phyloP scores from a whole-genome alignment of 2,329 filamentous ascomycete species.

The Colletotrichum sp. region DNA sequence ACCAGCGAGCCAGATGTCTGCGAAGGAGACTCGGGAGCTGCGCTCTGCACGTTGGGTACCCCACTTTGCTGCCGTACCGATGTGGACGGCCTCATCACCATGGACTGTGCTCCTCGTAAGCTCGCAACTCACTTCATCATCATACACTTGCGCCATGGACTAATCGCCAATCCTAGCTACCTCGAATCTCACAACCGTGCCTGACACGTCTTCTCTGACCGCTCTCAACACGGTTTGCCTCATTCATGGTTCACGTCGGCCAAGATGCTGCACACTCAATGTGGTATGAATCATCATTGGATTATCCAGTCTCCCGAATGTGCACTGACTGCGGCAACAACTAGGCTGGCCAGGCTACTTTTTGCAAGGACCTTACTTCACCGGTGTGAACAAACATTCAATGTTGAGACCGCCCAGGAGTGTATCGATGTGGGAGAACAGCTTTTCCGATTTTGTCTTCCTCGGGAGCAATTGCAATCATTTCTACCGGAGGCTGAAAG shows the following conservation, averaged over 20 bases:
- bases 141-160: background rate
- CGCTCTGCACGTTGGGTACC: background rate
- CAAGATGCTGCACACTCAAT: background rate
- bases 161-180: background rate
- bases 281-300: background rate
- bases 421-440: background rate
- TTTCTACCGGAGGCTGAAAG: background rate
- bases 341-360: background rate
- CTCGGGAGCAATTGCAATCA: fast-evolving
- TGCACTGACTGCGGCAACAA: background rate
- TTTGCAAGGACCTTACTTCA: background rate
- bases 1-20: background rate
- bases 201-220: background rate
- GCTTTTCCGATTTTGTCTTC: no score
- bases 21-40: background rate
- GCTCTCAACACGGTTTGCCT: background rate
- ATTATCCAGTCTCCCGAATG: background rate
- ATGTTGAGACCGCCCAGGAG: fast-evolving
- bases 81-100: background rate
- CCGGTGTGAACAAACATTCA: background rate
- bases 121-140: background rate
- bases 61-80: background rate
- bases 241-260: background rate
- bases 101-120: background rate
- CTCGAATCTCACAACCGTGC: background rate